phyloP scores from a whole-genome alignment of 495 filamentous ascomycete genomes.

The Geoglossum glabrum region DNA sequence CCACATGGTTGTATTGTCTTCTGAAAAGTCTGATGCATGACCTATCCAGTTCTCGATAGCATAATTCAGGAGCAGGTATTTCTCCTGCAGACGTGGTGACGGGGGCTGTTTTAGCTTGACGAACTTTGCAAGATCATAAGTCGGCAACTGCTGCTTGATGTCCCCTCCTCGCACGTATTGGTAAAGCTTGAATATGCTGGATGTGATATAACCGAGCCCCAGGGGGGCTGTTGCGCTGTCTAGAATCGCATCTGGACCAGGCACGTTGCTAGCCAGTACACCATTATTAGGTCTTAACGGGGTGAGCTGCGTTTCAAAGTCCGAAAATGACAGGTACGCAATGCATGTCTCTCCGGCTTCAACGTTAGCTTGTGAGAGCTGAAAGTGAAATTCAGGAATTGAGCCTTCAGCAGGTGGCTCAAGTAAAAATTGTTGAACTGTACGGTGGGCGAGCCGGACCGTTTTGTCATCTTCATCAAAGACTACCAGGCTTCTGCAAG shows the following conservation, averaged over 20 bases:
- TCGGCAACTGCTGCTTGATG: neutral
- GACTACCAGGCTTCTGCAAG: slow-evolving; percentile 10
- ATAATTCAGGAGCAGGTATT: slow-evolving; percentile 4
- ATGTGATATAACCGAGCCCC: neutral
- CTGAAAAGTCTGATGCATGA: neutral
- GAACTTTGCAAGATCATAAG: neutral
- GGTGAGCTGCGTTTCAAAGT: slow-evolving; percentile 7
- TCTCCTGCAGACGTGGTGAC: neutral
- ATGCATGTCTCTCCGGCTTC: slow-evolving; percentile 6
- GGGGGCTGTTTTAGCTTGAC: neutral
- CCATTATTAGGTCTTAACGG: neutral
- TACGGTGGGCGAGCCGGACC: slow-evolving; percentile 13
- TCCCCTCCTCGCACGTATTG: neutral
- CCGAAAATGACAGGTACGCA: slow-evolving; percentile 6
- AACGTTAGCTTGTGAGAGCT: neutral
- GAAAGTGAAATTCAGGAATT: slow-evolving; percentile 2
- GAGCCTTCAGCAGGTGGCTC: neutral
- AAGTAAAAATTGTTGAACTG: slow-evolving; percentile 10
- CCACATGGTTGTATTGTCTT: neutral
- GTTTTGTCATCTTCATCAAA: slow-evolving; percentile 8
- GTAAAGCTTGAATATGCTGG: neutral
- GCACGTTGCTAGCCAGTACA: neutral
- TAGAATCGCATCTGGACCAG: neutral
- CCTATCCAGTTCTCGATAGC: neutral
- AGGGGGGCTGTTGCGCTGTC: neutral